Conservation (phyloP, 345 rosid species). For the Syzygium oleosum region DNA sequence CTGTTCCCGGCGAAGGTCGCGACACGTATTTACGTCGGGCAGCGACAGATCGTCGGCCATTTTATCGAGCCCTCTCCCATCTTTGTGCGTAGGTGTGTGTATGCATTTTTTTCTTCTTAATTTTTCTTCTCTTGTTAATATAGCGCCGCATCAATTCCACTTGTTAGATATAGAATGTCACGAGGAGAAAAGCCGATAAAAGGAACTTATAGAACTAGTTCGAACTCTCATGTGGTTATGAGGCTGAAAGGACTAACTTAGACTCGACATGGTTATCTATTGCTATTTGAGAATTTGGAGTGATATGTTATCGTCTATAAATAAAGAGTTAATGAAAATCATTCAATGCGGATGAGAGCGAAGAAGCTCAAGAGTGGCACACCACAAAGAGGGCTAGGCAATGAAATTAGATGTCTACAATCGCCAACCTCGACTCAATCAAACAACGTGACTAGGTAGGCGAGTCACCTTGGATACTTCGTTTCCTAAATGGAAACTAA, state of each 20-base stretch:
- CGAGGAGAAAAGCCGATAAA: not conserved
- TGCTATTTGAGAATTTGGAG: too few relatives aligned
- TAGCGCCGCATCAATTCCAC: fast-evolving
- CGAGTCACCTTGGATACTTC: not conserved
- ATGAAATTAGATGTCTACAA: not conserved
- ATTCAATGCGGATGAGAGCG: too few relatives aligned
- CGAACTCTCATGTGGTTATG: too few relatives aligned
- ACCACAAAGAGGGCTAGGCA: not conserved
- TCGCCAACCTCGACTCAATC: not conserved
- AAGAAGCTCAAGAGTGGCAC: not conserved
- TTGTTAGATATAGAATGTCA: fast-evolving
- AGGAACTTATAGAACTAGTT: not conserved
- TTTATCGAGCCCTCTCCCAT: too few relatives aligned
- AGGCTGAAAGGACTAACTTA: fast-evolving
- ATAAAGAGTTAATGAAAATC: not conserved
- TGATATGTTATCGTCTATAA: not conserved
- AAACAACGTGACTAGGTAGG: fast-evolving
- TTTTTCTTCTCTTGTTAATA: too few relatives aligned
- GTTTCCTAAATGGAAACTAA: not conserved
- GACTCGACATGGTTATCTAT: fast-evolving
- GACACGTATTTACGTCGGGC: too few relatives aligned
- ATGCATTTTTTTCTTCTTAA: too few relatives aligned
- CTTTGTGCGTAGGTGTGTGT: too few relatives aligned
- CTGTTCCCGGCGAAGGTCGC: too few relatives aligned
- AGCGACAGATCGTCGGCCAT: too few relatives aligned